phyloP scores from a whole-genome alignment of 2,329 filamentous ascomycete genomes.

The Alternaria sp. region DNA sequence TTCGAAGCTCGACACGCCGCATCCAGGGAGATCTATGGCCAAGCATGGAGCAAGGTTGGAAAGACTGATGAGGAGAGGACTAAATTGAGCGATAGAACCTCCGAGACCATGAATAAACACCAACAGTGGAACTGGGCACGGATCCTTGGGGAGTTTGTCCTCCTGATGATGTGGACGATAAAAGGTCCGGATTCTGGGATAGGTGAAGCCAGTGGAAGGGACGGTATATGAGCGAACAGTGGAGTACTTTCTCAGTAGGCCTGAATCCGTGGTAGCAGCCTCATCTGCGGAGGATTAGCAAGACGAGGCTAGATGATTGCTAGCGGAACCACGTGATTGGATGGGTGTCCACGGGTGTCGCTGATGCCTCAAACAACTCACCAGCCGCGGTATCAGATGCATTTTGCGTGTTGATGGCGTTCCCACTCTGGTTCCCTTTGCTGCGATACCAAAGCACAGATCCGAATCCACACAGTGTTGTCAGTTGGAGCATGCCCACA shows the following conservation, averaged over 20 bases:
- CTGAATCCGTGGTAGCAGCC: conserved; percentile 71
- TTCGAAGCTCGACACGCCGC: conserved; percentile 79
- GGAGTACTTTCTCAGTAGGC: conserved; percentile 81
- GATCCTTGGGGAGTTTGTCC: conserved; percentile 77
- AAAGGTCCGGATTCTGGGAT: conserved; percentile 81
- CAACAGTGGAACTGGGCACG: conserved; percentile 78
- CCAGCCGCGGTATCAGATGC: conserved; percentile 34
- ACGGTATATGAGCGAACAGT: conserved; percentile 77
- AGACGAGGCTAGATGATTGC: not conserved
- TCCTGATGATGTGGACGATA: conserved; percentile 82
- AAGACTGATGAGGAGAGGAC: conserved; percentile 80
- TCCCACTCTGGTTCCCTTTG: conserved; percentile 31
- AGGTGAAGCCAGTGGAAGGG: conserved; percentile 67
- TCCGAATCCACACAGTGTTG: conserved; percentile 48
- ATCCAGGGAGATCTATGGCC: conserved; percentile 89
- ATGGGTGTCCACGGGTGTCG: conserved; percentile 9
- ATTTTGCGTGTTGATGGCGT: conserved; percentile 29
- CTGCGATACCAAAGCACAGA: conserved; percentile 49
- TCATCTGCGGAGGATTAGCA: conserved; percentile 41
- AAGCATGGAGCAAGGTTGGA: conserved; percentile 84
- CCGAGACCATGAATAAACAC: conserved; percentile 94
- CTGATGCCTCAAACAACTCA: conserved; percentile 33
- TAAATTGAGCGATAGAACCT: conserved; percentile 90
- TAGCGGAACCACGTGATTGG: conserved; percentile 21
- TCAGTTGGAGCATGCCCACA: conserved; percentile 53